Evolutionary conservation across 257 asterid genomes (phyloP).

Genomic region (Ballota nigra): DNA sequence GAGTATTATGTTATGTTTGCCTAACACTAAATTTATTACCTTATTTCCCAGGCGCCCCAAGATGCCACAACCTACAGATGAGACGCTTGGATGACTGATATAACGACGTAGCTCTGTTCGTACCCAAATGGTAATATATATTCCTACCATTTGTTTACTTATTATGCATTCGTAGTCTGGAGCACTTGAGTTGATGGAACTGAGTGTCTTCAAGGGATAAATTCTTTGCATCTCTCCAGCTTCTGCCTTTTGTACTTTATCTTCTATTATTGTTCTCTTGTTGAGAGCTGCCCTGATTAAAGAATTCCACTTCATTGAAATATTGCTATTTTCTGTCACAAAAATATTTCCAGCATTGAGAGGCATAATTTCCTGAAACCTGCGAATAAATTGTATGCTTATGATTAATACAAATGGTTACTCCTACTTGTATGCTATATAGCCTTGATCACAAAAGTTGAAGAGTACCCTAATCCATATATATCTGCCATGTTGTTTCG

Average conservation of each 20-base stretch:
- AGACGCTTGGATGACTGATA: slow-evolving; percentile 42
- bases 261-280: slow-evolving; percentile 34
- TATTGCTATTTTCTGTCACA: slow-evolving; percentile 32
- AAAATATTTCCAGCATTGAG: slow-evolving; percentile 57
- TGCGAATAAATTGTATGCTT: slow-evolving; percentile 26
- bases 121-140: slow-evolving; percentile 55
- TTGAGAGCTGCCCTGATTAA: slow-evolving; percentile 50
- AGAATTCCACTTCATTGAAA: slow-evolving; percentile 55
- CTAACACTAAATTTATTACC: slow-evolving; percentile 31
- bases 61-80: slow-evolving; percentile 60
- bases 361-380: slow-evolving; percentile 77
- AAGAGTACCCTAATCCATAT: slow-evolving; percentile 58
- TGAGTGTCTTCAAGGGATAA: slow-evolving; percentile 33
- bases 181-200: slow-evolving; percentile 27
- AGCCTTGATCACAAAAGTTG: neutral
- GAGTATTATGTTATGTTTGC: neutral
- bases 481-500: slow-evolving; percentile 48
- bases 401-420: neutral
- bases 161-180: slow-evolving; percentile 46
- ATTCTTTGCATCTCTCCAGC: slow-evolving; percentile 45
- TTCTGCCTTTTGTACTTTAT: slow-evolving; percentile 36
- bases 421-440: neutral
- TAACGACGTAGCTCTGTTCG: slow-evolving; percentile 35
- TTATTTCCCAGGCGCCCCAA: slow-evolving; percentile 59
- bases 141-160: slow-evolving; percentile 63